A percentile compares a stretch with the other conserved stretches of the same genome.
Conservation (phyloP, 305 asterid genomes). For the Fraxinus ornus region DNA sequence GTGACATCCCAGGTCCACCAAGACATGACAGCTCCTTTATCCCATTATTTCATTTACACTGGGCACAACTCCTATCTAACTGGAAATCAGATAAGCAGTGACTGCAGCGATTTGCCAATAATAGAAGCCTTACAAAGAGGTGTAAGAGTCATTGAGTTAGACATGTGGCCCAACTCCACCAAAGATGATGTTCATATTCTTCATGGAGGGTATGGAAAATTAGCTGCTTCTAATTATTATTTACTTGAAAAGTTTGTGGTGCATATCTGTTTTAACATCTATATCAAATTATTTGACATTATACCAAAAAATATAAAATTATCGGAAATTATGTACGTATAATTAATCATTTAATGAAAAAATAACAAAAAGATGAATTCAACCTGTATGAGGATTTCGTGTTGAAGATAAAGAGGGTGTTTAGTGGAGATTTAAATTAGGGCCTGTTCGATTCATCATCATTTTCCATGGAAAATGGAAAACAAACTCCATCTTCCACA, state of each 20-base stretch:
- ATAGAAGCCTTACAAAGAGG: conserved; percentile 65
- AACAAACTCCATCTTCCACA: no score
- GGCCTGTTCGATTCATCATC: no score
- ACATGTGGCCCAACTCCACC: conserved; percentile 80
- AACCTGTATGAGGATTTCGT: neutral
- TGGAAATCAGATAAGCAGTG: conserved; percentile 80
- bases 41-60: conserved; percentile 76
- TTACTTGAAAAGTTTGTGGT: neutral
- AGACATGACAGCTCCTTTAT: conserved; percentile 73
- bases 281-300: neutral
- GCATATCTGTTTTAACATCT: neutral
- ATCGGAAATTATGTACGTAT: neutral
- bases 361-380: neutral
- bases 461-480: no score
- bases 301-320: neutral
- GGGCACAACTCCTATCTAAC: conserved; percentile 86
- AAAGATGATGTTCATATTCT: conserved; percentile 63
- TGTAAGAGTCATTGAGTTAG: conserved; percentile 76
- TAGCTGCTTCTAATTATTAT: neutral
- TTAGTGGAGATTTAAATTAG: no score
- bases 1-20: conserved; percentile 53
- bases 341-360: neutral
- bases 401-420: neutral
- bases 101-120: conserved; percentile 65
- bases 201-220: conserved; percentile 70